Evolutionary conservation across 2,329 filamentous ascomycete species (phyloP).

Genomic region (Trichoderma cornu-damae): DNA sequence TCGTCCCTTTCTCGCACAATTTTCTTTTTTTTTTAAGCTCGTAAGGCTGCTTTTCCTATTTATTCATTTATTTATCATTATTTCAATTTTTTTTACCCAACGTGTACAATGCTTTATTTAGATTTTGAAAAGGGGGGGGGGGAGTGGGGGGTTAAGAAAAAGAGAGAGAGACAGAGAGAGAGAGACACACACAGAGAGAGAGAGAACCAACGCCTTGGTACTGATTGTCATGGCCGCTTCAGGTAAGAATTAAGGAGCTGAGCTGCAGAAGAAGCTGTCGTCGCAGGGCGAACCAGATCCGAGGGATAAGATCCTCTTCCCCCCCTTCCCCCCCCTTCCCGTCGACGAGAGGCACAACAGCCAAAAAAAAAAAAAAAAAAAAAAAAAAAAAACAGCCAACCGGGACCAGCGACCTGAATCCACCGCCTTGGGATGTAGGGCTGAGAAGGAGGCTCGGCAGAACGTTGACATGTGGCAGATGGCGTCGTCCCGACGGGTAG

Average conservation of each 20-base stretch:
- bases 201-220: neutral
- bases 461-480: conserved; percentile 18
- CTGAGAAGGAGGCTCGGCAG: conserved; percentile 18
- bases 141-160: no score
- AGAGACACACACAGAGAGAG: no score
- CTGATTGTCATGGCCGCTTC: neutral
- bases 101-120: no score
- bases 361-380: neutral
- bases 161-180: neutral
- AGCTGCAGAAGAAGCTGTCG: neutral
- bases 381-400: neutral
- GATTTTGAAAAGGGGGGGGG: neutral
- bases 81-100: no score
- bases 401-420: conserved; percentile 4
- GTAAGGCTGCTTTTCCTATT: no score
- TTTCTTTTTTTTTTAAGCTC: no score
- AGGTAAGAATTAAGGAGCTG: conserved; percentile 3
- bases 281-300: conserved; percentile 14
- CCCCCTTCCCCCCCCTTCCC: neutral
- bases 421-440: conserved; percentile 18
- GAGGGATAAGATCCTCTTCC: conserved; percentile 1
- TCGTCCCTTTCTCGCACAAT: no score
- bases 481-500: conserved; percentile 16
- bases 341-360: neutral
- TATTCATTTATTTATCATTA: no score